Evolutionary conservation across 495 filamentous ascomycete species (phyloP).

Genomic region (Hyaloscypha finlandica): DNA sequence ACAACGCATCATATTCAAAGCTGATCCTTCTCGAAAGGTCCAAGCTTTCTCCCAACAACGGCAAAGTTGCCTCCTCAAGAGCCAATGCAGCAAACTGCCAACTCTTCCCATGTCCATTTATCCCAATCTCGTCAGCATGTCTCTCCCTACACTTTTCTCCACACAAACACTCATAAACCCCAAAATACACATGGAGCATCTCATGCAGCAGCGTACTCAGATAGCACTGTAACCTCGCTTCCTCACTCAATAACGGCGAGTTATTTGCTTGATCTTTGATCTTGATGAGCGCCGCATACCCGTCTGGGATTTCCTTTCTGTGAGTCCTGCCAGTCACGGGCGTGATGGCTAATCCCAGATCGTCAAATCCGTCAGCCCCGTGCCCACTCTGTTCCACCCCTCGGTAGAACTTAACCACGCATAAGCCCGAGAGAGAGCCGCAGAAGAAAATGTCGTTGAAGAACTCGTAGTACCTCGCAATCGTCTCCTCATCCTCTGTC

Average conservation of each 20-base stretch:
- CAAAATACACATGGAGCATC: not conserved
- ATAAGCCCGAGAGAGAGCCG: not conserved
- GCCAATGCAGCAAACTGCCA: not conserved
- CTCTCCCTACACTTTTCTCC: not conserved
- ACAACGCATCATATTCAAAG: not conserved
- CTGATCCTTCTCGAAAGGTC: not conserved
- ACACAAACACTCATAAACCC: not conserved
- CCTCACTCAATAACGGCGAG: not conserved
- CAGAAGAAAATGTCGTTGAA: not conserved
- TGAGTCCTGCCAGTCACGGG: not conserved
- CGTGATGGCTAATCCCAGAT: not conserved
- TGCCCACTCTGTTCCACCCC: not conserved
- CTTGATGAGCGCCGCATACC: not conserved
- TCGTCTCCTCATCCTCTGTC: not conserved
- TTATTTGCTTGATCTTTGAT: not conserved
- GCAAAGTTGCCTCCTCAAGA: not conserved
- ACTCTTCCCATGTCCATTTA: not conserved
- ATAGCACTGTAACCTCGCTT: not conserved
- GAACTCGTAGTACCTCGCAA: not conserved
- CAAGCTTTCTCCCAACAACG: not conserved
- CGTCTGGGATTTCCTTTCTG: not conserved
- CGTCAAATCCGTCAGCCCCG: not conserved
- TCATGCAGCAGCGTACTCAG: not conserved
- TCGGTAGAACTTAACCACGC: not conserved
- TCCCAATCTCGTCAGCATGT: not conserved